Base-by-base conservation (phyloP, 345 rosid genomes). In the Boechera retrofracta region DNA sequence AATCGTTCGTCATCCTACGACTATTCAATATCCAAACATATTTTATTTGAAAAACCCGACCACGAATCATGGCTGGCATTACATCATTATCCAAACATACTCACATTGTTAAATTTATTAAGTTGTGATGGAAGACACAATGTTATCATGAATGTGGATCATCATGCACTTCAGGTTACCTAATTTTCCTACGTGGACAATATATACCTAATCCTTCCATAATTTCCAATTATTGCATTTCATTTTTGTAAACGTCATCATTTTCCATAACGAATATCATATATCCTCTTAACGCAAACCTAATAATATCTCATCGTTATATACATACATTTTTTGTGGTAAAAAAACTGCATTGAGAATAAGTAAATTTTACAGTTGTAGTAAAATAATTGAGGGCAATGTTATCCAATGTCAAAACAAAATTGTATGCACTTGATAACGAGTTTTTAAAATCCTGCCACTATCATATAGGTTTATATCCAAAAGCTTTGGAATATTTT, bases 131-230 rank as follows among this genome's bases (percentile, higher is more conserved):
- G 60, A 59, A 28, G 33, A 75, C 39, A 35, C 2, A 59, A 29
- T 51, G 62, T 51, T 11, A 75, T 67, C 73, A 49, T 24, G 63
- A 33, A 76, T 28, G 57, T 60, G 74, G 53, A 76, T 69, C 79
- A 69, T 76, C 64, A 42, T 41, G 63, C 75, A 69, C 62, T 60
- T 26, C 57, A 52, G 63, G 21, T 61, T 61, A 58, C 70, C 74
- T 69, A 69, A 76, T 76, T 69, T 61, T 69, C 74, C 48, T 41
- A 69, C 75, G 74, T 61, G 80, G 69, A 42, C 41, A 69, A 18
- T 42, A 21, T 21, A 21, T 21, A 76, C 69, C 69, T 69, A 76
- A 69, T 61, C 41, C 41, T 61, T 52, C 74, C 64, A 53, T 52
- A 13, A 21, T 69, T 59, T 18, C 3, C 79, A 51, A 61, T 69